phyloP scores from a whole-genome alignment of 2,329 filamentous ascomycete genomes.

The Fusarium concolor region DNA sequence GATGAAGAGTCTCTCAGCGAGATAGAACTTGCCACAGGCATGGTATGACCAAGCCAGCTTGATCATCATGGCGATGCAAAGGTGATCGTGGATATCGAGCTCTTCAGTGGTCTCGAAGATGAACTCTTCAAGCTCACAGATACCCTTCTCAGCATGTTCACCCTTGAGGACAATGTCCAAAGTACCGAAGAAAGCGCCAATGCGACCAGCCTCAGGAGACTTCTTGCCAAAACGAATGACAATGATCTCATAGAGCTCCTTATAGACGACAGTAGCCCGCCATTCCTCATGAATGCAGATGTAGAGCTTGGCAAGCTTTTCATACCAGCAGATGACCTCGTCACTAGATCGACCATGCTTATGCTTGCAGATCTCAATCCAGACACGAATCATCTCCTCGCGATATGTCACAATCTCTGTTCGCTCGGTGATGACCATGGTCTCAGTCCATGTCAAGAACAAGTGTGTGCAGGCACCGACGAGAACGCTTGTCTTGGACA shows the following conservation, averaged over 20 bases:
- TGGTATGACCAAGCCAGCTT: conserved; percentile 52
- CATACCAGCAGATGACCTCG: conserved; percentile 52
- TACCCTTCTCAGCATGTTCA: conserved; percentile 39
- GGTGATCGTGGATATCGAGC: conserved; percentile 49
- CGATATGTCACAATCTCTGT: conserved; percentile 52
- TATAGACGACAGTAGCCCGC: conserved; percentile 49
- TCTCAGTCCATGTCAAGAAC: conserved; percentile 52
- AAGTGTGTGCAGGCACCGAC: conserved; percentile 52
- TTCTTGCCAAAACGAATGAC: conserved; percentile 49
- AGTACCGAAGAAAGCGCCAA: conserved; percentile 49
- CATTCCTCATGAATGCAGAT: conserved; percentile 51
- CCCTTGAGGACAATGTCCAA: conserved; percentile 52
- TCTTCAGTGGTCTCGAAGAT: conserved; percentile 53
- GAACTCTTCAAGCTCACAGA: conserved; percentile 49
- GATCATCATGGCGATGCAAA: conserved; percentile 51
- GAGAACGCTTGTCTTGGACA: conserved; percentile 49
- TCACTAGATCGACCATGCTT: conserved; percentile 52
- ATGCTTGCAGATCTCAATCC: conserved; percentile 53
- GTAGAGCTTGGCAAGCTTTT: conserved; percentile 53
- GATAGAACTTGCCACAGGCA: conserved; percentile 47
- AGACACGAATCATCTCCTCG: conserved; percentile 54
- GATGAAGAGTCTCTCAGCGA: conserved; percentile 55
- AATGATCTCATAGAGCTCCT: conserved; percentile 52
- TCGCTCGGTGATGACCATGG: conserved; percentile 50
- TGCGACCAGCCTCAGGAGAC: conserved; percentile 46